Evolutionary conservation across 768 basidiomycete genomes (phyloP).

Genomic region (Coprinopsis sp.): DNA sequence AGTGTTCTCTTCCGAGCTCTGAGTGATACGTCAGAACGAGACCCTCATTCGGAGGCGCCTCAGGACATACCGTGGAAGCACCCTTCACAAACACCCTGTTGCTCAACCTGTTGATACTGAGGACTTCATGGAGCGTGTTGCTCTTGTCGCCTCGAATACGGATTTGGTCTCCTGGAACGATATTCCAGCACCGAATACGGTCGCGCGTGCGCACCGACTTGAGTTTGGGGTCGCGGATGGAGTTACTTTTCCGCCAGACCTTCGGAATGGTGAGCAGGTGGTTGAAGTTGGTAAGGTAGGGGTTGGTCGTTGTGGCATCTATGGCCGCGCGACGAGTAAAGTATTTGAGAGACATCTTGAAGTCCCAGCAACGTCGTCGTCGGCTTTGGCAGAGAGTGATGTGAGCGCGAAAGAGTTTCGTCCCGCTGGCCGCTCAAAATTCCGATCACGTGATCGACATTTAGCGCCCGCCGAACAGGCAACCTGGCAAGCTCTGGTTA

Average conservation of each 20-base stretch:
- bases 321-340: slow-evolving; percentile 35
- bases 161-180: slow-evolving; percentile 80
- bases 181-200: slow-evolving; percentile 83
- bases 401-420: not conserved
- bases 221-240: slow-evolving; percentile 39
- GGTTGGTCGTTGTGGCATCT: slow-evolving; percentile 43
- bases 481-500: too few species aligned
- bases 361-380: not conserved
- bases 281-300: slow-evolving; percentile 63
- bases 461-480: not conserved
- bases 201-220: slow-evolving; percentile 61
- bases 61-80: slow-evolving; percentile 29
- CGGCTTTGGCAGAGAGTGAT: not conserved
- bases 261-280: slow-evolving; percentile 63
- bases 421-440: slow-evolving; percentile 4
- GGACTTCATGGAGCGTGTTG: slow-evolving; percentile 61
- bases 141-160: slow-evolving; percentile 62
- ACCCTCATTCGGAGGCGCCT: not conserved
- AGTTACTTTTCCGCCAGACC: slow-evolving; percentile 41
- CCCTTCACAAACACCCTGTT: slow-evolving; percentile 60
- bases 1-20: slow-evolving; percentile 24
- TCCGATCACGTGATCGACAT: slow-evolving; percentile 4
- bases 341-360: slow-evolving; percentile 26
- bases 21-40: slow-evolving; percentile 8
- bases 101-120: slow-evolving; percentile 66